Conservation (phyloP, 1,284 basidiomycete genomes). For the Boletus sp. region DNA sequence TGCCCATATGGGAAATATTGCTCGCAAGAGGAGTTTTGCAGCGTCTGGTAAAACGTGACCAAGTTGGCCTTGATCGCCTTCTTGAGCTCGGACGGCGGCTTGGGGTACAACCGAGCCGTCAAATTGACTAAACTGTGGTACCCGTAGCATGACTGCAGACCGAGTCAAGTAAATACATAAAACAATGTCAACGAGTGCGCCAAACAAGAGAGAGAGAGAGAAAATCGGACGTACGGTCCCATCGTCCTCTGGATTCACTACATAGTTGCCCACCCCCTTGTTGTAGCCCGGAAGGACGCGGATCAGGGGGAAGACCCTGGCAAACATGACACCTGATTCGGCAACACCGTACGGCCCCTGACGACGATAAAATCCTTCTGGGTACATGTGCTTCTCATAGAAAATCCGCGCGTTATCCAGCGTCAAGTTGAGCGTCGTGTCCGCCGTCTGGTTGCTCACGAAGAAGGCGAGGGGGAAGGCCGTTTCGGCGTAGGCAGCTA, state of each 20-base stretch:
- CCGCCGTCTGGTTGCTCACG: conserved; percentile 20
- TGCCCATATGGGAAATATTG: conserved; percentile 23
- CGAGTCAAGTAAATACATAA: conserved; percentile 7
- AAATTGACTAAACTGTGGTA: conserved; percentile 20
- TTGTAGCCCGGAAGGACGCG: conserved; percentile 24
- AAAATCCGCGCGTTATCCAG: conserved; percentile 18
- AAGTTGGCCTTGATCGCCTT: conserved; percentile 23
- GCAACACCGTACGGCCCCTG: conserved; percentile 13
- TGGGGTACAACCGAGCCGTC: conserved; percentile 23
- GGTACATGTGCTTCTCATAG: conserved; percentile 15
- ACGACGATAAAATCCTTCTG: conserved; percentile 21
- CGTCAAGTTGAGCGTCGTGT: conserved; percentile 10
- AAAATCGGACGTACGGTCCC: too few species aligned
- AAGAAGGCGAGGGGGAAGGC: conserved; percentile 26
- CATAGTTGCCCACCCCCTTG: conserved; percentile 19
- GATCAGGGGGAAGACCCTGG: too few species aligned
- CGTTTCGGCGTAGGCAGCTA: conserved; percentile 18
- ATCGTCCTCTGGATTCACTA: conserved; percentile 8
- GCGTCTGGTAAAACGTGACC: conserved; percentile 15
- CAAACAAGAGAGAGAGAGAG: too few species aligned
- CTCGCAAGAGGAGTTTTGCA: conserved; percentile 12
- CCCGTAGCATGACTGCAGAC: conserved; percentile 12
- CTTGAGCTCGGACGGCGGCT: conserved; percentile 14
- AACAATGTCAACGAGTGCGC: too few species aligned
- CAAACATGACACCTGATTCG: not conserved